phyloP scores from a whole-genome alignment of 2,329 filamentous ascomycete species.

The Dothistroma pini region DNA sequence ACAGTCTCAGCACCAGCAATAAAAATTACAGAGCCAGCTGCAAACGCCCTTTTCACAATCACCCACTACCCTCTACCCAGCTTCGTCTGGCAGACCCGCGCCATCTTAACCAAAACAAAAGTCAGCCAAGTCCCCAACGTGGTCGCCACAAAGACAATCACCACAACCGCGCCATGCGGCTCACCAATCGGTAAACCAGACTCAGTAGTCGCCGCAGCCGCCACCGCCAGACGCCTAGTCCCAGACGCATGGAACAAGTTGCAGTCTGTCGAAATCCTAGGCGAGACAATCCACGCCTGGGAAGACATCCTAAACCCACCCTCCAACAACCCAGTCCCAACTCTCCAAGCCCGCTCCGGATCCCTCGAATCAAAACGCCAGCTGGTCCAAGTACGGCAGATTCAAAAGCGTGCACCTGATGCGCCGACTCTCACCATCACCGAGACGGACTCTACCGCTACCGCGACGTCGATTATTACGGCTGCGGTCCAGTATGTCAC shows the following conservation, averaged over 20 bases:
- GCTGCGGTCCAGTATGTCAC: slow-evolving; percentile 24
- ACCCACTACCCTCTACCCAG: slow-evolving; percentile 16
- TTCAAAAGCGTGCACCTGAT: slow-evolving; percentile 36
- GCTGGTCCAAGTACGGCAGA: slow-evolving; percentile 6
- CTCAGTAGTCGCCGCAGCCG: background rate
- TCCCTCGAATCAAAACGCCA: slow-evolving; percentile 13
- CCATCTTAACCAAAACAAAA: slow-evolving; percentile 27
- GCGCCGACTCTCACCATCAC: slow-evolving; percentile 34
- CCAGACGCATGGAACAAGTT: slow-evolving; percentile 1
- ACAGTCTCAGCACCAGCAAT: slow-evolving; percentile 30
- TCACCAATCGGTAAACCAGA: background rate
- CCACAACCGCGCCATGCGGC: background rate
- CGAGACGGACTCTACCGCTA: slow-evolving; percentile 17
- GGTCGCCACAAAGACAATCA: slow-evolving; percentile 20
- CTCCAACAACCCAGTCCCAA: background rate
- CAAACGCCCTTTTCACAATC: slow-evolving; percentile 10
- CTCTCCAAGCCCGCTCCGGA: slow-evolving; percentile 1
- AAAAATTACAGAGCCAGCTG: slow-evolving; percentile 10
- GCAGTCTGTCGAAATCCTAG: slow-evolving; percentile 3
- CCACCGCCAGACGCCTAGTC: background rate
- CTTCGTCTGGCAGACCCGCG: slow-evolving; percentile 18
- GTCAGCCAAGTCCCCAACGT: slow-evolving; percentile 14
- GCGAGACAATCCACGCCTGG: background rate
- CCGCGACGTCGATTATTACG: slow-evolving; percentile 18
- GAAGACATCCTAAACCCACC: background rate